Conservation (phyloP, 768 basidiomycete species). For the Rhizopogon roseolus region DNA sequence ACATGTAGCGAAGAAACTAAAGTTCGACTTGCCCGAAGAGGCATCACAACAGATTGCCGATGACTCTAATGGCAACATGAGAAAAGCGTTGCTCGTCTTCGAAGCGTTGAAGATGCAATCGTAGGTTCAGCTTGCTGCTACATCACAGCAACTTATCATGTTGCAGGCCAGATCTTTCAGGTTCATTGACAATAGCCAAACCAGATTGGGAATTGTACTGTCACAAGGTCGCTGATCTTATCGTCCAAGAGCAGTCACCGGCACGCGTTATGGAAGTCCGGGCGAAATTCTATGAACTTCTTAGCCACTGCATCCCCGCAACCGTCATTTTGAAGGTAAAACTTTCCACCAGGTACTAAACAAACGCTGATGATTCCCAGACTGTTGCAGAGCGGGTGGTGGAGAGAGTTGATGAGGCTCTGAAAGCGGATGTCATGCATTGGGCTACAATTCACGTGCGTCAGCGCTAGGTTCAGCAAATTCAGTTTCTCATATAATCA, state of each 20-base stretch:
- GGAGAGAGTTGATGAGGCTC: slow-evolving; percentile 80
- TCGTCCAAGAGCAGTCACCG: slow-evolving; percentile 86
- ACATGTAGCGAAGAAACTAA: slow-evolving; percentile 75
- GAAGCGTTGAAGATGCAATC: slow-evolving; percentile 98
- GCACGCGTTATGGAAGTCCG: slow-evolving; percentile 89
- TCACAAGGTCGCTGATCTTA: slow-evolving; percentile 84
- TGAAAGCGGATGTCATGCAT: slow-evolving; percentile 93
- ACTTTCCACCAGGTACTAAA: not conserved
- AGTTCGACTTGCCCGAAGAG: slow-evolving; percentile 76
- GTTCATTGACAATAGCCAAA: slow-evolving; percentile 79
- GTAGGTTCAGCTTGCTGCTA: slow-evolving; percentile 38
- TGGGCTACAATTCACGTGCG: slow-evolving; percentile 96
- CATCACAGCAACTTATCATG: not conserved
- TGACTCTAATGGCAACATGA: slow-evolving; percentile 84
- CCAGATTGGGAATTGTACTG: slow-evolving; percentile 99
- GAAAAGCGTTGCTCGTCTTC: slow-evolving; percentile 91
- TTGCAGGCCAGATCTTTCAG: slow-evolving; percentile 74
- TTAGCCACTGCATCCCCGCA: slow-evolving; percentile 96
- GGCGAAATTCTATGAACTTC: slow-evolving; percentile 88
- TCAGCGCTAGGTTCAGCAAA: slow-evolving; percentile 4
- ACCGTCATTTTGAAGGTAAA: slow-evolving; percentile 85
- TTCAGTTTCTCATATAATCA: not conserved
- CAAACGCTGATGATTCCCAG: slow-evolving; percentile 33
- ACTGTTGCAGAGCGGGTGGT: slow-evolving; percentile 88
- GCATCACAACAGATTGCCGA: slow-evolving; percentile 71